Base-by-base conservation (phyloP, 1,284 basidiomycete genomes). In the Athelia psychrophila region DNA sequence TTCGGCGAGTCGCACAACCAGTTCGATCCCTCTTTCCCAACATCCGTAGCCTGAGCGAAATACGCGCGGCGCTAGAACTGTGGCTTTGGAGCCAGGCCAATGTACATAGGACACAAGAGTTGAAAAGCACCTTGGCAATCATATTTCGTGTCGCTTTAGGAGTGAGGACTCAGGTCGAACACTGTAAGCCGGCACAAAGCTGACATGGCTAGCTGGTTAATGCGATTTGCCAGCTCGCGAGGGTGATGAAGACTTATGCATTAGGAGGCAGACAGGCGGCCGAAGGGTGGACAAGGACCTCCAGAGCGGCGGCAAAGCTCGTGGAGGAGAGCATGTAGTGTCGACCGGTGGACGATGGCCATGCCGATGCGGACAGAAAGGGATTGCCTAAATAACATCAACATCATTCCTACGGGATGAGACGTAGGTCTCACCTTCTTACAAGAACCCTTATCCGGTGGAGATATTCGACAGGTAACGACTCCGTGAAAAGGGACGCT, bases 361-460 rank as follows among this genome's bases (percentile, higher is more conserved):
- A 97, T 74, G 1, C 86, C 90, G 2, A 92, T 77, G 13, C 93
- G 85, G 62, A 78, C 40, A 96, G 75, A 76, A 88, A 93, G 0
- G 86, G 79, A 2, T 92, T 76, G 3, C 93, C 93, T 91, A 62
- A 35, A 54, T 18, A 25, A 45, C 19, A 13, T 16, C 22, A 44
- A 36, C 36, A 22, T 3, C 16, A 15, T 16, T 25, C 9, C 18
- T 24, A 38, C 12, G 19, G 19, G 19, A 52, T 35, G 8, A 44
- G 15, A 30, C 51, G 9, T 19, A 36, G 53, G 16, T 51, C 64
- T 52, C 58, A 92, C 91, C 93, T 71, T 95, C 93, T 52, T 83
- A 87, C 32, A 97, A 73, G 64, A 96, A 93, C 95, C 86, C 93
- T 92, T 3, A 94, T 78, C 16, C 94, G 79, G 51, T 91, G 78